phyloP scores from a whole-genome alignment of 2,329 filamentous ascomycete genomes.

The Penicillium sp. region DNA sequence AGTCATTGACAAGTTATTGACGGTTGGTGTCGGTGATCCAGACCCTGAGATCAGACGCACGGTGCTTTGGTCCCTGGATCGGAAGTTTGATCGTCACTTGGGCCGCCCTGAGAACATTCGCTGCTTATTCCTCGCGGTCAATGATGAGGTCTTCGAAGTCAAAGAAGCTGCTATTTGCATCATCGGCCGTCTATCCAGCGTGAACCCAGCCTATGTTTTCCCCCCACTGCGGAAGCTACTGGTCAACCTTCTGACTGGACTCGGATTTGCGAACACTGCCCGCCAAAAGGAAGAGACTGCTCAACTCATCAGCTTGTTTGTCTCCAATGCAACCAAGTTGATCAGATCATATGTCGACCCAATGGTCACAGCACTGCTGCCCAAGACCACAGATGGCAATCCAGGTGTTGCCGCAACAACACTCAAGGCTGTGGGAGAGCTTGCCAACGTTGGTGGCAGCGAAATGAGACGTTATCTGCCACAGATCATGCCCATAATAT shows the following conservation, averaged over 20 bases:
- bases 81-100: slow-evolving; percentile 94
- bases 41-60: slow-evolving; percentile 86
- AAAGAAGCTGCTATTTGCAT: slow-evolving; percentile 94
- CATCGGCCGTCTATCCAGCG: slow-evolving; percentile 85
- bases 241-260: slow-evolving; percentile 92
- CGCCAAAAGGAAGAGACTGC: slow-evolving; percentile 97
- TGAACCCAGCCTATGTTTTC: slow-evolving; percentile 97
- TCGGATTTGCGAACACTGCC: slow-evolving; percentile 92
- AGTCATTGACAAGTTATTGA: slow-evolving; percentile 94
- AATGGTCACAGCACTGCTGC: slow-evolving; percentile 91
- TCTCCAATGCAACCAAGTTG: slow-evolving; percentile 86
- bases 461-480: slow-evolving; percentile 93
- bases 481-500: slow-evolving; percentile 89
- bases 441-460: slow-evolving; percentile 89
- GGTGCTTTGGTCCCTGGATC: slow-evolving; percentile 84
- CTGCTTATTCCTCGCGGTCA: slow-evolving; percentile 90
- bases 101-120: slow-evolving; percentile 97
- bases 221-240: slow-evolving; percentile 92
- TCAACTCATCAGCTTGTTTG: slow-evolving; percentile 85
- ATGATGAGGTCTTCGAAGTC: slow-evolving; percentile 91
- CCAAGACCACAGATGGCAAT: slow-evolving; percentile 83
- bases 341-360: slow-evolving; percentile 97
- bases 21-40: slow-evolving; percentile 89
- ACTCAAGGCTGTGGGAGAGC: slow-evolving; percentile 90
- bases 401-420: slow-evolving; percentile 91